Evolutionary conservation across 169 alveolate genomes (phyloP).

Genomic region (Eimeria maxima): DNA sequence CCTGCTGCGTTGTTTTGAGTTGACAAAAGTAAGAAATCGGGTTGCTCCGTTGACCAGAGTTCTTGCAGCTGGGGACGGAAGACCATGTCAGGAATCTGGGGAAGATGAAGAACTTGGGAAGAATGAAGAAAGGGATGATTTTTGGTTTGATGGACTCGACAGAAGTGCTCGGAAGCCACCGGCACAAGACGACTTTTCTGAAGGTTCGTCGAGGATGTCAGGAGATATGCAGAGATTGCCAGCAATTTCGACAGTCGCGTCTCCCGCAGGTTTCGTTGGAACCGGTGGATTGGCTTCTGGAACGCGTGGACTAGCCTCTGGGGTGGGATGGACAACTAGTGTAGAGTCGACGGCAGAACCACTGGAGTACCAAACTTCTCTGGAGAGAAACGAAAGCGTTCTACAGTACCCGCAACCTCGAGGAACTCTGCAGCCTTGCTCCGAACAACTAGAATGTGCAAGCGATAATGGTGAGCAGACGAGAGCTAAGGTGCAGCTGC

Average conservation of each 20-base stretch:
- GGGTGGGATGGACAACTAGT: too few species aligned
- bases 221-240: background rate
- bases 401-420: background rate
- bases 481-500: background rate
- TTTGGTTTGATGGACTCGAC: background rate
- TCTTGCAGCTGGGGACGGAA: background rate
- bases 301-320: background rate
- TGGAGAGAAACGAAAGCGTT: background rate
- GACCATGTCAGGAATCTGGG: background rate
- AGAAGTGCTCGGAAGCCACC: background rate
- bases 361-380: background rate
- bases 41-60: background rate
- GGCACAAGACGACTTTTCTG: background rate
- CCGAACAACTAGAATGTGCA: background rate
- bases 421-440: background rate
- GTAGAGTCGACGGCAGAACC: background rate
- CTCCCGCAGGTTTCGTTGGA: background rate
- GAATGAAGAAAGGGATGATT: background rate
- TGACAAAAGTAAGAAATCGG: background rate
- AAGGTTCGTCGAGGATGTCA: background rate
- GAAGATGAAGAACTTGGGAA: background rate
- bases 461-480: background rate
- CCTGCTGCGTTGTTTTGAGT: background rate
- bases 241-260: background rate
- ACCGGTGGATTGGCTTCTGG: background rate